phyloP scores from a whole-genome alignment of 1,139 yeast species.

The Blastobotrys apis region DNA sequence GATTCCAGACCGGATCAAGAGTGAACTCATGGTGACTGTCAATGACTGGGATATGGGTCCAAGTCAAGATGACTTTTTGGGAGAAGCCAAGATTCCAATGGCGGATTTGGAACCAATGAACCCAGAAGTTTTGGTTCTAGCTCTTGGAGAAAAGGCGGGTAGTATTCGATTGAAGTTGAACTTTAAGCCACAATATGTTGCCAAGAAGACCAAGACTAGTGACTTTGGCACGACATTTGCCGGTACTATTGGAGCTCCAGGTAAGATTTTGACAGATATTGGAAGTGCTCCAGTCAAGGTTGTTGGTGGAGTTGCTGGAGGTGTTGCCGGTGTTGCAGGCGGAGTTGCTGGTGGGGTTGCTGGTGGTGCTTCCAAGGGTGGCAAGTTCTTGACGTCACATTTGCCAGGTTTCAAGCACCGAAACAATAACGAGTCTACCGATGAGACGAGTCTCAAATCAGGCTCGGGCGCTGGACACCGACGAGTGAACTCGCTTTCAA shows the following conservation, averaged over 20 bases:
- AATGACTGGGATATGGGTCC: constrained; percentile 93
- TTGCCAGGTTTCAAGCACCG: constrained; percentile 15
- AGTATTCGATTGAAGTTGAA: constrained; percentile 46
- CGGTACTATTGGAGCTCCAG: constrained; percentile 23
- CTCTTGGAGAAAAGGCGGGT: constrained; percentile 40
- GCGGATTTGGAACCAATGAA: constrained; percentile 56
- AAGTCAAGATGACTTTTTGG: constrained; percentile 75
- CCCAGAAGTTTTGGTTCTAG: constrained; percentile 50
- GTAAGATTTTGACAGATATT: constrained; percentile 31
- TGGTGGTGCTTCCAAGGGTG: constrained; percentile 38
- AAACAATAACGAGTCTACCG: constrained; percentile 25
- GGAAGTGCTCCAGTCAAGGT: constrained; percentile 28
- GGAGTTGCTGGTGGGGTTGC: constrained; percentile 20
- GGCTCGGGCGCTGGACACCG: constrained; percentile 15
- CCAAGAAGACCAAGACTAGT: constrained; percentile 20
- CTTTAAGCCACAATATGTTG: constrained; percentile 67
- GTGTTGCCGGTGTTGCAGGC: constrained; percentile 23
- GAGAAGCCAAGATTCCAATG: constrained; percentile 58
- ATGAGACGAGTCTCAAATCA: constrained; percentile 15
- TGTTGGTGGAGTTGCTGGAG: constrained; percentile 25
- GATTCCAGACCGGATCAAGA: constrained; percentile 57
- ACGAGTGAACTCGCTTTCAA: constrained; percentile 21
- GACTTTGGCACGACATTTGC: constrained; percentile 26
- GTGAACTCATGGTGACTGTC: constrained; percentile 54
- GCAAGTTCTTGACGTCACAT: constrained; percentile 28